A percentile compares a stretch with the other conserved stretches of the same genome.
Evolutionary conservation across 202 grass and related monocot genomes (phyloP).

Genomic region (Dendrocalamus latiflorus): DNA sequence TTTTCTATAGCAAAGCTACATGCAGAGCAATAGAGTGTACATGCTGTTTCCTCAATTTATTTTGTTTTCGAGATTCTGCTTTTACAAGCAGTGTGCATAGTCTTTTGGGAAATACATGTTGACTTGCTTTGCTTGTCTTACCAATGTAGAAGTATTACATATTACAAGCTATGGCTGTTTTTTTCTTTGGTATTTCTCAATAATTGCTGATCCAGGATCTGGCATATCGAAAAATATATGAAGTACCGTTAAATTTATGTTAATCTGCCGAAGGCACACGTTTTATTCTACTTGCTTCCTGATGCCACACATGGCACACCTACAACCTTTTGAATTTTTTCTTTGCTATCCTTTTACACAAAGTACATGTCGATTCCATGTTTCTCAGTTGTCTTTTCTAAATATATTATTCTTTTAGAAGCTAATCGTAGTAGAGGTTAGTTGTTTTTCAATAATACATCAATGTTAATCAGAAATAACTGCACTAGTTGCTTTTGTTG

Average conservation of each 20-base stretch:
- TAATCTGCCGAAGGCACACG: neutral
- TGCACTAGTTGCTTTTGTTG: conserved; percentile 11
- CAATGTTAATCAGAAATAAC: neutral
- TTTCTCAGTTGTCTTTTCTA: neutral
- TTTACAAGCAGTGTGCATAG: neutral
- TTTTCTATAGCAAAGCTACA: neutral
- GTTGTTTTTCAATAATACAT: neutral
- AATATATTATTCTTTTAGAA: neutral
- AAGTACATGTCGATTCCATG: neutral
- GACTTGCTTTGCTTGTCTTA: neutral
- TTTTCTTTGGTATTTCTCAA: no score
- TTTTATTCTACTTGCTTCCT: neutral
- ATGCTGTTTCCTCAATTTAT: neutral
- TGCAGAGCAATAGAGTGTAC: neutral
- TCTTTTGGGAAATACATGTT: neutral
- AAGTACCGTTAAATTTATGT: neutral
- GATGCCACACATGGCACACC: neutral
- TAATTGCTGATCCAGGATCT: no score
- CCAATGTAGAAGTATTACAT: no score
- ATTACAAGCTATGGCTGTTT: no score
- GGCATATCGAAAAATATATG: no score
- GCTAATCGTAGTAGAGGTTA: neutral
- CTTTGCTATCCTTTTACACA: neutral
- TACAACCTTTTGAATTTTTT: neutral
- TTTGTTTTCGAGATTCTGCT: neutral